These are phyloP conservation scores for Cucurbita pepo DNA, from an alignment of 306 rosid species.

Conservation along the genomic window DNA sequence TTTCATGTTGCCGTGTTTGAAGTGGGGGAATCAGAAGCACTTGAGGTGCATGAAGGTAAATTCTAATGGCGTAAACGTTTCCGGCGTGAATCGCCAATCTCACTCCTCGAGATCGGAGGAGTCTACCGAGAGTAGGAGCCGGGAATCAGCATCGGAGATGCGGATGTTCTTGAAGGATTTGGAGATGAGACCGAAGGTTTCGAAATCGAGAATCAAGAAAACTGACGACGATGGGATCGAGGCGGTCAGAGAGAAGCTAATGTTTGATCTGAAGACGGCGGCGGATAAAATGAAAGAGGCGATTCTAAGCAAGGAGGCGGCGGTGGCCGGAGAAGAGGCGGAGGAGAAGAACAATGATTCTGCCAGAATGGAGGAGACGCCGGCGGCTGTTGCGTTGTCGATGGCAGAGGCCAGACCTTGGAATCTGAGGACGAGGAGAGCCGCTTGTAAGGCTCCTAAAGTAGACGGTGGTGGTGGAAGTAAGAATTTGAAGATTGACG, in stretches of 20 bases:
- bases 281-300: constrained; percentile 60
- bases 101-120: constrained; percentile 15
- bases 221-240: constrained; percentile 50
- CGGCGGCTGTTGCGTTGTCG: constrained; percentile 2
- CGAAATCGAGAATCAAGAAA: constrained; percentile 21
- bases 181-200: constrained; percentile 12
- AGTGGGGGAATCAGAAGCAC: constrained; percentile 79
- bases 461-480: constrained; percentile 13
- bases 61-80: constrained; percentile 2
- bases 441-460: constrained; percentile 33
- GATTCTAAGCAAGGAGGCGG: constrained; percentile 37
- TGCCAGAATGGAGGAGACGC: constrained; percentile 1
- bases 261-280: constrained; percentile 69
- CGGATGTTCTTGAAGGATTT: constrained; percentile 14
- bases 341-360: not conserved
- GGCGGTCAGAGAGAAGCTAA: constrained; percentile 67
- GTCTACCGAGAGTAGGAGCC: constrained; percentile 11
- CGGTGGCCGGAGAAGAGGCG: constrained; percentile 7
- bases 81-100: constrained; percentile 35
- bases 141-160: constrained; percentile 19
- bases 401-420: constrained; percentile 34
- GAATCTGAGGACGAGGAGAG: constrained; percentile 69
- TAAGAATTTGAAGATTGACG: constrained; percentile 45
- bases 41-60: constrained; percentile 56
- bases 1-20: constrained; percentile 66